Evolutionary conservation across 2,329 filamentous ascomycete genomes (phyloP).

Genomic region (Talaromyces funiculosus): DNA sequence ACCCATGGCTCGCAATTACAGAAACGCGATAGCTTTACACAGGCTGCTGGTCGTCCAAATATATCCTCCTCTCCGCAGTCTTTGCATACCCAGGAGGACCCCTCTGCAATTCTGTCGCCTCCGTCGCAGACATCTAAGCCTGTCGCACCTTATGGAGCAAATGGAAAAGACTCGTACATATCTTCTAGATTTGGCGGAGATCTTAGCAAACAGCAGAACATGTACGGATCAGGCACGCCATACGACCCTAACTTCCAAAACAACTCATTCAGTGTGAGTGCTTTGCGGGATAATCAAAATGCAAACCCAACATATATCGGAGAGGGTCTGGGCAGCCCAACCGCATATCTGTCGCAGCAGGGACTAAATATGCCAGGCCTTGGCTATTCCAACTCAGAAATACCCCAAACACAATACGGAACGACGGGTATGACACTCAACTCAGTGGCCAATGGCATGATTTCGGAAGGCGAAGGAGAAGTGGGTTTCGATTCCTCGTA

Average conservation of each 20-base stretch:
- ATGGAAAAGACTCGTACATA: background rate
- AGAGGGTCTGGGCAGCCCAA: background rate
- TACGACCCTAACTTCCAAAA: slow-evolving; percentile 14
- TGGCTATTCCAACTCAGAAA: slow-evolving; percentile 8
- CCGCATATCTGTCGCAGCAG: slow-evolving; percentile 13
- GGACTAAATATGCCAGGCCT: slow-evolving; percentile 21
- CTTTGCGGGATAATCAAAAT: slow-evolving; percentile 18
- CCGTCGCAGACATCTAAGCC: slow-evolving; percentile 6
- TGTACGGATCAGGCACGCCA: slow-evolving; percentile 22
- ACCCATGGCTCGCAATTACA: slow-evolving; percentile 52
- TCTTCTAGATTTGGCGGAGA: background rate
- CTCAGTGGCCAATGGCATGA: slow-evolving; percentile 23
- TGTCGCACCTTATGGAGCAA: background rate
- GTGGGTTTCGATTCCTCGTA: slow-evolving; percentile 33
- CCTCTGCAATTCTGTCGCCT: slow-evolving; percentile 2
- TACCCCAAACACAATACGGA: background rate
- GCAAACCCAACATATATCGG: slow-evolving; percentile 9
- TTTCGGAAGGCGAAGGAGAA: slow-evolving; percentile 24
- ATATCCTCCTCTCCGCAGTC: slow-evolving; percentile 22
- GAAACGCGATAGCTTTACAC: slow-evolving; percentile 43
- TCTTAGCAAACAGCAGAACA: slow-evolving; percentile 7
- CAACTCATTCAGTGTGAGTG: slow-evolving; percentile 16
- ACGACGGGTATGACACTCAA: slow-evolving; percentile 21
- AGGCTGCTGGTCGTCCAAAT: slow-evolving; percentile 23
- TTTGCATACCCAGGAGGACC: slow-evolving; percentile 18